Conservation (phyloP, 495 filamentous ascomycete genomes). For the Niebla homalea region DNA sequence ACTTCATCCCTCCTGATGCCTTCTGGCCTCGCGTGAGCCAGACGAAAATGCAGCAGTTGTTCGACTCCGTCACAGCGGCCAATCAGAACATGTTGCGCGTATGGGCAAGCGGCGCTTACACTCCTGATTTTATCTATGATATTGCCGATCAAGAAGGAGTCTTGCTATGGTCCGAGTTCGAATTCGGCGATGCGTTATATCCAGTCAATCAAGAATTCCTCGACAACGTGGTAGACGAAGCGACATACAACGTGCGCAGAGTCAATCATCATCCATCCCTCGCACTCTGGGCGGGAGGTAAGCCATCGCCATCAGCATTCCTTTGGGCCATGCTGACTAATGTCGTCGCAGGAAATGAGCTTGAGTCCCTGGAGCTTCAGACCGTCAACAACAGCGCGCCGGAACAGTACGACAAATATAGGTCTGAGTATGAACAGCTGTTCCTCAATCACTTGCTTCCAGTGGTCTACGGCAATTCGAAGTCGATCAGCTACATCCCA, state of each 20-base stretch:
- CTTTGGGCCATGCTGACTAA: not conserved
- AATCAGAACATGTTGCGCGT: conserved; percentile 62
- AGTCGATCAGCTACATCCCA: conserved; percentile 54
- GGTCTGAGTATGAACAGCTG: conserved; percentile 46
- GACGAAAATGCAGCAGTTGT: conserved; percentile 38
- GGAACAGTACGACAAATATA: conserved; percentile 31
- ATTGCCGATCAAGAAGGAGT: conserved; percentile 53
- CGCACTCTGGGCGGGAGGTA: conserved; percentile 50
- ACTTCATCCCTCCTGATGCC: conserved; percentile 52
- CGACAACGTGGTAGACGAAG: conserved; percentile 44
- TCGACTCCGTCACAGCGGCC: conserved; percentile 41
- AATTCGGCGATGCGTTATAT: conserved; percentile 53
- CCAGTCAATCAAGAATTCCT: conserved; percentile 43
- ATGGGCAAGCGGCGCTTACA: conserved; percentile 52
- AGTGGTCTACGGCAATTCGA: conserved; percentile 49
- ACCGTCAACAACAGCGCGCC: conserved; percentile 33
- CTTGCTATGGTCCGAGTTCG: conserved; percentile 55
- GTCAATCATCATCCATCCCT: conserved; percentile 55
- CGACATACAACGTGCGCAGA: conserved; percentile 48
- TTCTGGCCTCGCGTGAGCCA: conserved; percentile 55
- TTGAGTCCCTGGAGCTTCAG: conserved; percentile 43
- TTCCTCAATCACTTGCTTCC: conserved; percentile 49
- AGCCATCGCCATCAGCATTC: not conserved
- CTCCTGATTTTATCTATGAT: conserved; percentile 56
- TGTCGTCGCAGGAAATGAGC: conserved; percentile 38